Evolutionary conservation across 2,329 filamentous ascomycete genomes (phyloP).

Genomic region (Dactylella cylindrospora): DNA sequence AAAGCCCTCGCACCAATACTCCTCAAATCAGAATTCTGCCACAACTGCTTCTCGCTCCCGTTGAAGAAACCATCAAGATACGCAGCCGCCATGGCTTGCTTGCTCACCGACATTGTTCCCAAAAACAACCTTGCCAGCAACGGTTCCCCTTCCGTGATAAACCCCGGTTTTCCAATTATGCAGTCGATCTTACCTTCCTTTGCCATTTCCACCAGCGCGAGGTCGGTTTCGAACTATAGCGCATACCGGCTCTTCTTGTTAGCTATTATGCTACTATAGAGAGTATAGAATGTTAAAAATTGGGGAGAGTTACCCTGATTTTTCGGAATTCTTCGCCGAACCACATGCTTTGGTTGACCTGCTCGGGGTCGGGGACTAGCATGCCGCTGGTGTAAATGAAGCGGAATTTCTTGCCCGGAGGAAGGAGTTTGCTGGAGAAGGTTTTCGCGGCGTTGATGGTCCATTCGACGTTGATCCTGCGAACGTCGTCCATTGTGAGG

Average conservation of each 20-base stretch:
- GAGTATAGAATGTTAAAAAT: no score
- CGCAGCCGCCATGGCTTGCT: conserved; percentile 18
- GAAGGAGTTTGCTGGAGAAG: conserved; percentile 48
- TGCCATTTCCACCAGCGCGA: conserved; percentile 13
- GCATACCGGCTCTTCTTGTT: no score
- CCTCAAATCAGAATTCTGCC: conserved; percentile 15
- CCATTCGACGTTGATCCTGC: conserved; percentile 51
- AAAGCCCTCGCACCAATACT: conserved; percentile 8
- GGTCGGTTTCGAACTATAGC: no score
- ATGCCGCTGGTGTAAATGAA: conserved; percentile 52
- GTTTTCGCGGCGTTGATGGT: conserved; percentile 50
- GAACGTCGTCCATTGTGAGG: conserved; percentile 47
- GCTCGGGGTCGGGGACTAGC: conserved; percentile 6
- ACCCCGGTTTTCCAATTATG: conserved; percentile 15
- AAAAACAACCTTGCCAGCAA: not conserved
- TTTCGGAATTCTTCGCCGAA: conserved; percentile 28
- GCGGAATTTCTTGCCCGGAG: conserved; percentile 51
- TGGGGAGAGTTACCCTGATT: conserved; percentile 5
- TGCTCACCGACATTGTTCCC: conserved; percentile 10
- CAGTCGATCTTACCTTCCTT: conserved; percentile 10
- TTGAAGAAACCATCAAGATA: conserved; percentile 26
- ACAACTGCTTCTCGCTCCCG: conserved; percentile 10
- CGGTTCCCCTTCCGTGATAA: conserved; percentile 25
- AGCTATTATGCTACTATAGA: no score
- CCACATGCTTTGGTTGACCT: conserved; percentile 16